Base-by-base conservation (phyloP, 2,329 filamentous ascomycete genomes). In the Pseudogymnoascus sp. region DNA sequence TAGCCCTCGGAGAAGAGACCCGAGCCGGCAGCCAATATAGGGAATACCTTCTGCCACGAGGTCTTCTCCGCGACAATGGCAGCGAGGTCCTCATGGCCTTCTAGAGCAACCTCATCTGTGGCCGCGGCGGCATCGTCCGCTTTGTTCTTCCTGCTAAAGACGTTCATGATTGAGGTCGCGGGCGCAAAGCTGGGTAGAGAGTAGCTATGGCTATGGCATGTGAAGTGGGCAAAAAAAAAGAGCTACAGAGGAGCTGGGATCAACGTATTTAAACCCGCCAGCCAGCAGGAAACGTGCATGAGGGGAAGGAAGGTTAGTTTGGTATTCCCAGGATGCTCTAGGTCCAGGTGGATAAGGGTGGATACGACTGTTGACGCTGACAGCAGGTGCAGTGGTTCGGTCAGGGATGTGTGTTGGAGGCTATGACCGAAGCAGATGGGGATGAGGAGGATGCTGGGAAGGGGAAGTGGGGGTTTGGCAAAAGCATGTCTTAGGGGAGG, bases 1-100 rank as follows among this genome's bases (percentile, higher is more conserved):
- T 96, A 96, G 14, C 93, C 93, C 75, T 96, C 93, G 23, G 89
- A 92, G 77, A 96, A 96, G 1, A 96, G 81, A 71, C 93, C 93
- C 62, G 92, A 90, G 68, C 93, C 93, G 72, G 92, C 96, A 48
- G 92, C 92, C 69, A 96, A 88, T 0, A 92, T 89, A 13, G 92
- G 91, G 82, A 70, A 54, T 10, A 54, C 7, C 25, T 54, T 54
- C 10, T 31, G 4, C 48, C 48, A 54, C 25, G 10, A 10, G 23
- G 14, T 31, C 25, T 54, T 54, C 48, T 54, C 48, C 25, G 48
- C 8, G 1, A 54, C 48, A 31, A 54, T 23, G 25, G 2, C 48
- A 6, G 48, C 48, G 25, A 54, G 48, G 16, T 54, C 48, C 23
- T 31, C 25, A 31, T 54, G 25, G 25, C 48, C 48, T 1, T 54